Evolutionary conservation across 208 protist genomes (phyloP).

Genomic region (Acanthamoeba triangularis): DNA sequence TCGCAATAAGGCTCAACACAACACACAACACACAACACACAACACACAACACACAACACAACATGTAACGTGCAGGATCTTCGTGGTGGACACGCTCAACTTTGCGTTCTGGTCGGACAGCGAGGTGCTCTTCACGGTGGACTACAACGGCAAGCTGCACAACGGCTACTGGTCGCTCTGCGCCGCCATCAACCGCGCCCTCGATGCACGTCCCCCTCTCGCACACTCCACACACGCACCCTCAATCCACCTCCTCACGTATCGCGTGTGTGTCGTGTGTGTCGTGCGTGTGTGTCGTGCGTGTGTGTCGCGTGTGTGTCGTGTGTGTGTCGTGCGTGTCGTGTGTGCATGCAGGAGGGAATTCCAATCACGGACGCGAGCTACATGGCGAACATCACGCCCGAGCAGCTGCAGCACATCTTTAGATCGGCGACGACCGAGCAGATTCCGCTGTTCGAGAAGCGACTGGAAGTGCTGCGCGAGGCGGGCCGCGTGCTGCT

Average conservation of each 20-base stretch:
- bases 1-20: too few species aligned
- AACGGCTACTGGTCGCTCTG: constrained; percentile 87
- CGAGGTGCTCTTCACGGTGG: constrained; percentile 71
- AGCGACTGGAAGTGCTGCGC: constrained; percentile 77
- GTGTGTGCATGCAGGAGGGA: constrained; percentile 66
- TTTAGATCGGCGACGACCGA: constrained; percentile 58
- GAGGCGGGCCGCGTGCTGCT: constrained; percentile 78
- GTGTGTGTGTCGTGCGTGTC: constrained; percentile 58
- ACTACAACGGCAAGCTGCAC: constrained; percentile 49
- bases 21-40: too few species aligned
- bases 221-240: too few species aligned
- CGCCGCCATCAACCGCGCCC: constrained; percentile 82
- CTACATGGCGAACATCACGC: constrained; percentile 64
- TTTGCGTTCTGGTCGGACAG: constrained; percentile 87
- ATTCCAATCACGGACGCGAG: constrained; percentile 60
- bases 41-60: neutral
- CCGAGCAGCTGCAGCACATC: constrained; percentile 59
- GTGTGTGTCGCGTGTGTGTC: neutral
- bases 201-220: constrained; percentile 61
- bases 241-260: neutral
- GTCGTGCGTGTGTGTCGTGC: too few species aligned
- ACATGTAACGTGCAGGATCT: constrained; percentile 67
- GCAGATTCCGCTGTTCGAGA: constrained; percentile 73
- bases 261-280: too few species aligned
- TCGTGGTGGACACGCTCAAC: constrained; percentile 87